Percentiles rank a stretch among this genome's conserved stretches.
Conservation (phyloP, 164 flowering plant genomes). For the Dillenia suffruticosa region DNA sequence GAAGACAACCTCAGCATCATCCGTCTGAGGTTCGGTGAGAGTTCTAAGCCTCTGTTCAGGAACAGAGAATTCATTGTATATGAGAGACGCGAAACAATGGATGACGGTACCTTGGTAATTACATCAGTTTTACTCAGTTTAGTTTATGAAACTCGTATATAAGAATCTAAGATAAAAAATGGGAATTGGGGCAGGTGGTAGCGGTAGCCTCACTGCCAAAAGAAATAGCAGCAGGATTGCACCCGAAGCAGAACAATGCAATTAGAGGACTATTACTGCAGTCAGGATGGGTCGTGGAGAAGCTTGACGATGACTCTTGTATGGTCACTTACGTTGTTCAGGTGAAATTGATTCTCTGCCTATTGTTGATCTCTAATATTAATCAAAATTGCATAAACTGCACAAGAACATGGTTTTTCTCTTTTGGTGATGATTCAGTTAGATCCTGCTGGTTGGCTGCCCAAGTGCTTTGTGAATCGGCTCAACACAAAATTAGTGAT, state of each 20-base stretch:
- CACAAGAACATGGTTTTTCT: not conserved
- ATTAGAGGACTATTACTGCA: conserved; percentile 75
- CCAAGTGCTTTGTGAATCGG: conserved; percentile 80
- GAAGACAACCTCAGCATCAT: conserved; percentile 75
- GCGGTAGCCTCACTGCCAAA: conserved; percentile 94
- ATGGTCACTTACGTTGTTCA: conserved; percentile 83
- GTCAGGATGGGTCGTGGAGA: conserved; percentile 95
- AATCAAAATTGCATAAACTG: no score
- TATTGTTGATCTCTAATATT: not conserved
- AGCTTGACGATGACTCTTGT: conserved; percentile 69
- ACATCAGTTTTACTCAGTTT: not conserved
- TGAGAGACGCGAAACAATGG: conserved; percentile 85
- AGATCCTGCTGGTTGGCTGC: conserved; percentile 97
- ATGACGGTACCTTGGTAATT: conserved; percentile 80
- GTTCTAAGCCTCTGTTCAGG: conserved; percentile 64
- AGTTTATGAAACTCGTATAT: not conserved
- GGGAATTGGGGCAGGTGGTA: conserved; percentile 45
- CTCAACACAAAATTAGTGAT: conserved; percentile 74
- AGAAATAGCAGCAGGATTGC: conserved; percentile 83
- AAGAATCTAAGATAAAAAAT: not conserved
- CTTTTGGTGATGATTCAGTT: conserved; percentile 35
- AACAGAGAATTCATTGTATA: conserved; percentile 87
- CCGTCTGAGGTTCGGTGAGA: conserved; percentile 62
- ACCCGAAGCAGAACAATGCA: conserved; percentile 62
- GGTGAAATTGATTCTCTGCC: conserved; percentile 26